Conservation (phyloP, 768 basidiomycete genomes). For the Amyloporia xantha region DNA sequence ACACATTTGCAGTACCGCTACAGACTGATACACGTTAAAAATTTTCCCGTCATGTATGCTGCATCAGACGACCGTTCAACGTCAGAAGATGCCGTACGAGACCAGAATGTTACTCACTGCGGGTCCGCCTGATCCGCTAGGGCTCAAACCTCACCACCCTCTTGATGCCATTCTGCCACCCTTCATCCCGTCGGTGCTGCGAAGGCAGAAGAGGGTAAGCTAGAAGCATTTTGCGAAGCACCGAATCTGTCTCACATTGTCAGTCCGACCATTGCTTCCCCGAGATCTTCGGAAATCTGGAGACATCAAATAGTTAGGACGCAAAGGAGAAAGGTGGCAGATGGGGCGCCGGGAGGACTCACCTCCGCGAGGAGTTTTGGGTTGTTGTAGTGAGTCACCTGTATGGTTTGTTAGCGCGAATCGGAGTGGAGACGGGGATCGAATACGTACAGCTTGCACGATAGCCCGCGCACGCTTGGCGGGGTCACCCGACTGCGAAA, state of each 20-base stretch:
- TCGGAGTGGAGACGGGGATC: neutral
- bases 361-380: slow-evolving; percentile 88
- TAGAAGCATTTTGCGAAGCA: too few relatives aligned
- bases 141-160: slow-evolving; percentile 63
- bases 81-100: too few relatives aligned
- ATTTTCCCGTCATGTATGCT: too few relatives aligned
- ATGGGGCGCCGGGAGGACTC: too few relatives aligned
- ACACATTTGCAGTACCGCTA: too few relatives aligned
- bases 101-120: too few relatives aligned
- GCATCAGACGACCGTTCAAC: too few relatives aligned
- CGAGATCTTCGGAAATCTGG: slow-evolving; percentile 76
- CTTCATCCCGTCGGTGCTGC: slow-evolving; percentile 57
- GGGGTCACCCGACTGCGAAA: slow-evolving; percentile 76
- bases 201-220: too few relatives aligned
- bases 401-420: neutral
- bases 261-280: slow-evolving; percentile 90
- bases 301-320: too few relatives aligned
- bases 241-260: slow-evolving; percentile 77
- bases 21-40: too few relatives aligned
- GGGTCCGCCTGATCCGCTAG: too few relatives aligned
- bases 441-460: slow-evolving; percentile 76
- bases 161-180: slow-evolving; percentile 66
- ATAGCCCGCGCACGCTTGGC: slow-evolving; percentile 92
- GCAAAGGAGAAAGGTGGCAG: too few relatives aligned
- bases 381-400: slow-evolving; percentile 95